Evolutionary conservation across 2,329 filamentous ascomycete species (phyloP), one percentile per base, ranked within the genome.

Genomic region (Aaosphaeria arxii): DNA sequence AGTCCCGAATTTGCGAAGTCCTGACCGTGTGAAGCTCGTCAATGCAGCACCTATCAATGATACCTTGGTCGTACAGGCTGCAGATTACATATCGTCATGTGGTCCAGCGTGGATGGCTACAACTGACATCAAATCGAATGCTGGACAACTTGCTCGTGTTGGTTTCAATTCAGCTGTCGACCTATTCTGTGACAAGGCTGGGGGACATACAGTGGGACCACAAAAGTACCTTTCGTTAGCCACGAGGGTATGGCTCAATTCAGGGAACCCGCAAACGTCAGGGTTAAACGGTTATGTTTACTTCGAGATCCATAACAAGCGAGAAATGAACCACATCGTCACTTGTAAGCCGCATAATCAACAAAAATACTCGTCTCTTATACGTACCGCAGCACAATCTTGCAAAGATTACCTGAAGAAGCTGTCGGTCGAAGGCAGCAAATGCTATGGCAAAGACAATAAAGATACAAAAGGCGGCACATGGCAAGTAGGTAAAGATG

Each of bases 401-500:
- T 54, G 54, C 38, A 56, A 54, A 46, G 36, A 30, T 5, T 50
- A 52, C 30, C 35, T 56, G 39, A 54, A 52, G 30, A 47, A 45
- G n/a, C 42, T 56, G 5, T 50, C 51, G 1, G 31, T 33, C n/a
- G 30, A 42, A 9, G 42, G 38, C 13, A 46, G 46, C 28, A 48
- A 48, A 39, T 56, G 54, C 46, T 56, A 52, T n/a, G 49, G 52
- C 4, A 30, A 30, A 11, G 24, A 43, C n/a, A 44, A 47, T 42
- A 43, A 51, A 6, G 54, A 54, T 33, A 56, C 54, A n/a, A 54
- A 54, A 35, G 54, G 54, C 31, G 54, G 54, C 36, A 56, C 54
- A 5, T 56, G 41, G 39, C 54, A 56, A 44, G 51, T 56, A 13
- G 51, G 51, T 4, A 40, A 30, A 29, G 43, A 49, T 17, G 42